A percentile compares a stretch with the other conserved stretches of the same genome.
These are phyloP conservation scores for Pseudogymnoascus verrucosus DNA, from an alignment of 2,329 filamentous ascomycete genomes.

Conservation along the genomic window DNA sequence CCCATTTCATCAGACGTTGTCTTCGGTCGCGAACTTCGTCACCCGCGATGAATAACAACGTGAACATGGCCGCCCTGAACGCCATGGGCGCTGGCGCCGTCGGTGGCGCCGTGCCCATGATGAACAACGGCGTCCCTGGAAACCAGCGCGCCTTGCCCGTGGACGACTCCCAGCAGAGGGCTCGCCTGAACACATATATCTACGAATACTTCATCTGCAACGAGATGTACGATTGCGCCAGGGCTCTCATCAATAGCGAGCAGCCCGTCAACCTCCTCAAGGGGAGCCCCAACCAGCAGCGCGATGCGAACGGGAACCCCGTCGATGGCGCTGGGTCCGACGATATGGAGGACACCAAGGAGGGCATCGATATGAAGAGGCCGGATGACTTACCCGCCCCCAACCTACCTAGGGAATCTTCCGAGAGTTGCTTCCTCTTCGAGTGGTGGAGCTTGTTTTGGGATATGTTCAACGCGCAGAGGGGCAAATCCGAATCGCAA, in stretches of 20 bases:
- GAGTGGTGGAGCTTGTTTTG: conserved; percentile 98
- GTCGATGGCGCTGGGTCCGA: conserved; percentile 62
- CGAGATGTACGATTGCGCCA: conserved; percentile 75
- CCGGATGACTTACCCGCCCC: conserved; percentile 74
- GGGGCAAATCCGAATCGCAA: conserved; percentile 54
- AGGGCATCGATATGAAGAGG: conserved; percentile 64
- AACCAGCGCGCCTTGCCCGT: conserved; percentile 28
- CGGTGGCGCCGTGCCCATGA: conserved; percentile 55
- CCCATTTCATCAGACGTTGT: conserved; percentile 4
- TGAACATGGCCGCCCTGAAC: conserved; percentile 57
- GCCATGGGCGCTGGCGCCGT: conserved; percentile 58
- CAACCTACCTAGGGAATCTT: conserved; percentile 54
- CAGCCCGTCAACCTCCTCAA: conserved; percentile 60
- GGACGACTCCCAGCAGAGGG: conserved; percentile 36
- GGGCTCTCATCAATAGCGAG: conserved; percentile 60
- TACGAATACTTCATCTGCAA: conserved; percentile 88
- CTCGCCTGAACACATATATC: conserved; percentile 74
- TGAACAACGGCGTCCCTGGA: conserved; percentile 46
- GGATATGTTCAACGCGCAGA: conserved; percentile 86
- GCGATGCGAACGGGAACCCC: conserved; percentile 59
- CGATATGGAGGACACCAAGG: conserved; percentile 72
- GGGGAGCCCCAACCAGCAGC: conserved; percentile 59
- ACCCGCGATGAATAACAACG: conserved; percentile 27
- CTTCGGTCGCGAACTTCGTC: conserved; percentile 8
- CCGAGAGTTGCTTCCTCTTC: conserved; percentile 77